Evolutionary conservation across 352 stramenopile genomes (phyloP).

Genomic region (Globisporangium cystogenes): DNA sequence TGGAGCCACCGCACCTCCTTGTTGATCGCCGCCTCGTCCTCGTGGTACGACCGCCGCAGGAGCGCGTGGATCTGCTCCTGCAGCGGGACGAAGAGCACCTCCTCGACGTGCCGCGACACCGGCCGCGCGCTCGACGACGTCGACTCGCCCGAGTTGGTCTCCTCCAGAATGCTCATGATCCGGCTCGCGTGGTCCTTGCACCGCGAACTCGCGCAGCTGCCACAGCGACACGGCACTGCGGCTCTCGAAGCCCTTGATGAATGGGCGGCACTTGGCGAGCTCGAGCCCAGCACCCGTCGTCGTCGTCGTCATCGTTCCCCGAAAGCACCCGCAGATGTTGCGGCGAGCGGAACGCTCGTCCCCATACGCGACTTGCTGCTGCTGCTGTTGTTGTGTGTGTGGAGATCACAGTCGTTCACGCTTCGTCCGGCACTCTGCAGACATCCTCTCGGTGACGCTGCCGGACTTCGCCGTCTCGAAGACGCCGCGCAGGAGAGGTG

Average conservation of each 20-base stretch:
- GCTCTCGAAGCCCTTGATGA: constrained; percentile 55
- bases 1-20: constrained; percentile 85
- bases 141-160: constrained; percentile 24
- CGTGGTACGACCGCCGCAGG: constrained; percentile 56
- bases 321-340: too few species aligned
- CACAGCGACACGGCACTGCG: constrained; percentile 33
- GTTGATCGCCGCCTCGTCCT: constrained; percentile 77
- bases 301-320: too few species aligned
- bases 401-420: too few species aligned
- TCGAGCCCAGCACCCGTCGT: too few species aligned
- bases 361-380: too few species aligned
- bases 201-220: constrained; percentile 58
- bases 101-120: constrained; percentile 76
- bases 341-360: too few species aligned
- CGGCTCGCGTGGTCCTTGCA: constrained; percentile 54
- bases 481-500: constrained; percentile 39
- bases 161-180: constrained; percentile 53
- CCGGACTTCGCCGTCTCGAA: constrained; percentile 56
- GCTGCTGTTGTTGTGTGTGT: too few species aligned
- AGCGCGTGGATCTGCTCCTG: constrained; percentile 54
- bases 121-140: constrained; percentile 13
- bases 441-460: constrained; percentile 46
- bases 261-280: constrained; percentile 63
- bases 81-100: constrained; percentile 65
- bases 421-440: too few species aligned